These are phyloP conservation scores for Umbelopsis sp. DNA, from an alignment of 192 early-diverging fungal genomes.

Conservation along the genomic window DNA sequence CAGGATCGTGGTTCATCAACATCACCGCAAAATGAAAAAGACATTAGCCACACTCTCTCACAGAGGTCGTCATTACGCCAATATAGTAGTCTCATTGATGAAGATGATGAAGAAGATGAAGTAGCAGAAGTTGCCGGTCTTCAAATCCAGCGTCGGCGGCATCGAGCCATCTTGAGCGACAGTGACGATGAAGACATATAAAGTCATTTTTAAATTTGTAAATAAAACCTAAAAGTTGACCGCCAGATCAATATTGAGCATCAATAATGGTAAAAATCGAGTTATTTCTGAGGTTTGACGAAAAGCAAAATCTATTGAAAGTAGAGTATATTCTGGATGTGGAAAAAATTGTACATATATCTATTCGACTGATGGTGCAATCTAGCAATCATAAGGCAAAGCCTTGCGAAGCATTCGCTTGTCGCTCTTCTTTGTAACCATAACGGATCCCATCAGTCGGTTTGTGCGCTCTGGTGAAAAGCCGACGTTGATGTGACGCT, in stretches of 20 bases:
- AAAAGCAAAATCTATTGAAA: background rate
- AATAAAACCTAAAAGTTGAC: background rate
- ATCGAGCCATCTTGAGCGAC: slow-evolving; percentile 2
- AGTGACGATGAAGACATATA: slow-evolving; percentile 7
- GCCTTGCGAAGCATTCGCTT: slow-evolving; percentile 44
- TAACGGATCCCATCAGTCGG: slow-evolving; percentile 28
- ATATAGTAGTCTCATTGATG: background rate
- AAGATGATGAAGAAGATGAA: background rate
- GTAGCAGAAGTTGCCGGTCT: background rate
- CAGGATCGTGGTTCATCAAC: background rate
- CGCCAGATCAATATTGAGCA: too few species aligned
- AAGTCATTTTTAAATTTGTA: background rate
- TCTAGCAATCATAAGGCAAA: slow-evolving; percentile 34
- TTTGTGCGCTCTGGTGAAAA: slow-evolving; percentile 40
- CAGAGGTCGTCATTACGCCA: background rate
- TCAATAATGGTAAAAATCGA: background rate
- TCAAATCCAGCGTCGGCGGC: background rate
- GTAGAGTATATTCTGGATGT: background rate
- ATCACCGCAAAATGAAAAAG: too few species aligned
- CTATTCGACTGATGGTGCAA: background rate
- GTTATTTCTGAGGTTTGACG: background rate
- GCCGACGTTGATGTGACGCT: slow-evolving; percentile 40
- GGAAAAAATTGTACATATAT: background rate
- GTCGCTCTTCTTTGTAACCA: slow-evolving; percentile 34
- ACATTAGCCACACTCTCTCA: too few species aligned